These are phyloP conservation scores for Herpetospermum pedunculosum DNA, from an alignment of 306 rosid genomes.

Conservation along the genomic window DNA sequence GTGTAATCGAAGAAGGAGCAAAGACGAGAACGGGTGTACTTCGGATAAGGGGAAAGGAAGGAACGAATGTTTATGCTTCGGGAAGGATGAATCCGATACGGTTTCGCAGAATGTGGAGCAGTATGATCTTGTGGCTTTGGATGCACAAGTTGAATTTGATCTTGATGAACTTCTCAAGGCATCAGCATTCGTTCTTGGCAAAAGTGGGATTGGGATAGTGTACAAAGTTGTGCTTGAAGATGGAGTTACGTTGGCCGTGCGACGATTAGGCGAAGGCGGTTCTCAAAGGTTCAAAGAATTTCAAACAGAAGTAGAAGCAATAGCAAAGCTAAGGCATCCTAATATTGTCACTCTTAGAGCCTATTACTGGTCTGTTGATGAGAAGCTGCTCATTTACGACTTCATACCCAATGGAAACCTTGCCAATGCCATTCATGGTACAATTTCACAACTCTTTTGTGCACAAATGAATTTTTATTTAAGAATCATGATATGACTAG, in stretches of 20 bases:
- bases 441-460: constrained; percentile 8
- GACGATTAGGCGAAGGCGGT: constrained; percentile 96
- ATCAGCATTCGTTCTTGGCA: constrained; percentile 94
- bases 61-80: constrained; percentile 64
- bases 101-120: constrained; percentile 77
- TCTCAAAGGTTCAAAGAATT: constrained; percentile 93
- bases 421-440: constrained; percentile 80
- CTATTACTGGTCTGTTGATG: constrained; percentile 96
- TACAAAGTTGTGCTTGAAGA: constrained; percentile 97
- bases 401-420: constrained; percentile 82
- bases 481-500: background rate
- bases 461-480: constrained; percentile 12
- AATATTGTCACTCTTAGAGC: constrained; percentile 75
- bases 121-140: constrained; percentile 80
- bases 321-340: constrained; percentile 84
- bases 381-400: constrained; percentile 88
- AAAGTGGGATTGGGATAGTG: constrained; percentile 94
- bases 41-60: constrained; percentile 48
- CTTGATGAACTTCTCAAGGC: constrained; percentile 98
- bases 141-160: constrained; percentile 74
- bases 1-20: constrained; percentile 32
- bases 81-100: constrained; percentile 64
- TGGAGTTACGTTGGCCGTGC: constrained; percentile 72
- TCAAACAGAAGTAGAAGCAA: constrained; percentile 95
- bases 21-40: constrained; percentile 26